A percentile compares a stretch with the other conserved stretches of the same genome.
These are phyloP conservation scores for Neoboletus brunneissimus DNA, from an alignment of 768 basidiomycete species.

Conservation along the genomic window DNA sequence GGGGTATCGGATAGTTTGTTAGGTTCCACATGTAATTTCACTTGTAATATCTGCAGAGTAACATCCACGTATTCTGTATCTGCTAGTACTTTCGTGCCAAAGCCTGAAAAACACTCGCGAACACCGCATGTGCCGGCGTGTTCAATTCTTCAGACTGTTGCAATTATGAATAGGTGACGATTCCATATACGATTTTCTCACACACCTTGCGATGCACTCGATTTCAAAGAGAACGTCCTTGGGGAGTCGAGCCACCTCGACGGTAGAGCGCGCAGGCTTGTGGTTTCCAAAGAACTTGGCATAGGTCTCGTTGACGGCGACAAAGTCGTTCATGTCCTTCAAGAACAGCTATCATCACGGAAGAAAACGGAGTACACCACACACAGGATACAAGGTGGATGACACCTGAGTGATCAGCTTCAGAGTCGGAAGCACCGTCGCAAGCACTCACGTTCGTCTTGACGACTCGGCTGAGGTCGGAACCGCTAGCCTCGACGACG, in stretches of 20 bases:
- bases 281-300: slow-evolving; percentile 82
- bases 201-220: slow-evolving; percentile 80
- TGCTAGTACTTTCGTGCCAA: neutral
- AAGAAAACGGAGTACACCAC: neutral
- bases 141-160: slow-evolving; percentile 21
- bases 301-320: slow-evolving; percentile 77
- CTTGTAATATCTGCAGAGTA: neutral
- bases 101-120: no score
- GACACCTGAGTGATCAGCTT: neutral
- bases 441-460: slow-evolving; percentile 80
- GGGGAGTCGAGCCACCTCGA: slow-evolving; percentile 87
- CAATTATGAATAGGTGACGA: neutral
- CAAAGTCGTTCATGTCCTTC: slow-evolving; percentile 91
- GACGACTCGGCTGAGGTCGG: slow-evolving; percentile 74
- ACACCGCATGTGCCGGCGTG: no score
- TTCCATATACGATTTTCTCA: neutral
- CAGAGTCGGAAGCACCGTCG: neutral
- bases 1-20: neutral
- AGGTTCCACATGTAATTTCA: slow-evolving; percentile 5
- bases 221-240: slow-evolving; percentile 92
- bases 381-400: neutral
- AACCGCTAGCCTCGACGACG: slow-evolving; percentile 80
- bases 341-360: slow-evolving; percentile 68
- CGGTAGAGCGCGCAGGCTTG: slow-evolving; percentile 90
- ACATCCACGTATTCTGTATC: neutral